Base-by-base conservation (phyloP, 306 rosid genomes). In the Quercus variabilis region DNA sequence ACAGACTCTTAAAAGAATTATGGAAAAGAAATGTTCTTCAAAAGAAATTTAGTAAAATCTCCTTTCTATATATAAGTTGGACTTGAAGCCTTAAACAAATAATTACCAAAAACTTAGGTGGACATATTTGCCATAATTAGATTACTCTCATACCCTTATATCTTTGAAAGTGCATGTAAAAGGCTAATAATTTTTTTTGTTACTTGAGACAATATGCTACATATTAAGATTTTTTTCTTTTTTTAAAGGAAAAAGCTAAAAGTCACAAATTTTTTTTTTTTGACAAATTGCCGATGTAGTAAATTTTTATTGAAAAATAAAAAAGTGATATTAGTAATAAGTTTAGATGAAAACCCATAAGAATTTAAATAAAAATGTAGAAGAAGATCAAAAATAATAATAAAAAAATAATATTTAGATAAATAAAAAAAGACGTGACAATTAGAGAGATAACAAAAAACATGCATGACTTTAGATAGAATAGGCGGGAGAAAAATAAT, bases 1-100 rank as follows among this genome's bases (percentile, higher is more conserved):
- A 71, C 57, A 76, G 74, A 23, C 51, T 8, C 5, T 12, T 18
- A 67, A 67, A 38, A 12, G 67, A 87, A 80, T 79, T 69, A 79
- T 75, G 59, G 59, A 17, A 54, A 30, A 30, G 43, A 54, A 73
- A 1, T 72, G 43, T 73, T 28, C 43, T 73, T 9, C 17, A 35
- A 68, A 68, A 35, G 72, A 78, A 64, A 64, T 35, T 49, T 35
- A 20, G 33, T 19, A 73, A 74, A 82, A 54, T 14, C 19, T 70
- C 46, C 72, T 68, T 35, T 68, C 15, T 68, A 33, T 9, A 35
- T 68, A 33, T 35, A 68, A 68, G 23, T 65, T 31, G 43, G 43
- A 64, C 70, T 64, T 30, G 21, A 17, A 65, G 23, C 46, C 23
- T 65, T 65, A n/a, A 18, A 18, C 12, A 49, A 49, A 49, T 49